Evolutionary conservation across 768 basidiomycete genomes (phyloP).

Genomic region (Tricholoma sp.): DNA sequence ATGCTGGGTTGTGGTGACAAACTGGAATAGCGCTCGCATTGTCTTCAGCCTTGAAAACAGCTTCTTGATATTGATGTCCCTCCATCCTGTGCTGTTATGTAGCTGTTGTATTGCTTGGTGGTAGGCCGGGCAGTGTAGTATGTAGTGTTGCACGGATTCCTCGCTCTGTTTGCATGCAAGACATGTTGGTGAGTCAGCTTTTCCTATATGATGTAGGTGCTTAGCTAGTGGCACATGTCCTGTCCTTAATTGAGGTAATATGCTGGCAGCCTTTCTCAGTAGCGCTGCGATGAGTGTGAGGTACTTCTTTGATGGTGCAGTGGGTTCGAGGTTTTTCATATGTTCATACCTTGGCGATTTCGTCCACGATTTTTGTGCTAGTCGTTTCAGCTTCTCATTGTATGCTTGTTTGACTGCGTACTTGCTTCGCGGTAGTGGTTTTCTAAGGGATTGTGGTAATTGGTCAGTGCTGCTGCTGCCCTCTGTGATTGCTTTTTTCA

Average conservation of each 20-base stretch:
- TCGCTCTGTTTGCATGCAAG: too few relatives aligned
- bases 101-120: too few relatives aligned
- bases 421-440: neutral
- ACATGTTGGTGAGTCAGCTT: constrained; percentile 15
- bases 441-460: neutral
- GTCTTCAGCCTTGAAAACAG: too few relatives aligned
- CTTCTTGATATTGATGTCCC: too few relatives aligned
- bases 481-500: constrained; percentile 11
- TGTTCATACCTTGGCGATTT: neutral
- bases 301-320: constrained; percentile 12
- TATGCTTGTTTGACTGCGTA: constrained; percentile 1
- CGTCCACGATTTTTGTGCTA: neutral
- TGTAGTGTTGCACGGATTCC: too few relatives aligned
- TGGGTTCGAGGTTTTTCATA: constrained; percentile 6
- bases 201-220: constrained; percentile 25
- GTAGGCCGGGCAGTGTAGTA: too few relatives aligned
- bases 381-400: neutral
- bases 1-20: too few relatives aligned
- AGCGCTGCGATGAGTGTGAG: constrained; percentile 6
- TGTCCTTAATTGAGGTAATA: constrained; percentile 26
- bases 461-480: neutral
- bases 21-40: too few relatives aligned
- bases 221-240: constrained; percentile 26
- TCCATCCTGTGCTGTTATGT: too few relatives aligned
- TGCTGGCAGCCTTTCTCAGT: constrained; percentile 10